Conservation (phyloP, 495 filamentous ascomycete species). For the Xylaria cubensis region DNA sequence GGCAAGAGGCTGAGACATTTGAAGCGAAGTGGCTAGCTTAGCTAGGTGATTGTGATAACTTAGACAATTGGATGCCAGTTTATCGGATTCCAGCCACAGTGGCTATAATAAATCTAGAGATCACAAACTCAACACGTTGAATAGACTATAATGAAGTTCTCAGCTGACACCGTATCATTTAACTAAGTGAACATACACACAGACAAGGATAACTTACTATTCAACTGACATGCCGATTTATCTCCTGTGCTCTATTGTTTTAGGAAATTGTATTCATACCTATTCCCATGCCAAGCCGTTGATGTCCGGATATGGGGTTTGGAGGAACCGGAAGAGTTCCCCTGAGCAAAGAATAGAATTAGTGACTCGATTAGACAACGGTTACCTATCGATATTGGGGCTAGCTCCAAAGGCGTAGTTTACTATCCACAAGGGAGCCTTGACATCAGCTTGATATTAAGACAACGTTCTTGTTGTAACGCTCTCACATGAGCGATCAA, state of each 20-base stretch:
- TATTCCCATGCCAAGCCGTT: constrained; percentile 11
- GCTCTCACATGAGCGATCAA: not conserved
- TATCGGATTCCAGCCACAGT: not conserved
- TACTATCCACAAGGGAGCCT: not conserved
- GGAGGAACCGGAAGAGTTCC: constrained; percentile 1
- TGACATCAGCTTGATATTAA: not conserved
- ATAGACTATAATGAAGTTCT: not conserved
- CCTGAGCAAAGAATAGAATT: constrained; percentile 9
- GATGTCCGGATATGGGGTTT: not conserved
- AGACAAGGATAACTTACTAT: not conserved
- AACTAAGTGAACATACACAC: not conserved
- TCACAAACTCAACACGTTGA: not conserved
- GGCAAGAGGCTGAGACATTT: constrained; percentile 23
- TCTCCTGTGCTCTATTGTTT: not conserved
- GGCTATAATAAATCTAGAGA: not conserved
- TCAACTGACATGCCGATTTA: not conserved
- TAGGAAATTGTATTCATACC: not conserved
- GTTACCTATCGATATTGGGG: not conserved
- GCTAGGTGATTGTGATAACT: not conserved
- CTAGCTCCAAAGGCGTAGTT: not conserved
- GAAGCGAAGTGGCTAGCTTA: constrained; percentile 3
- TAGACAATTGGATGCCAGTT: not conserved
- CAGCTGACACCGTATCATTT: not conserved
- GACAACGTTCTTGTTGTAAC: not conserved
- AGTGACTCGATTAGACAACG: constrained; percentile 1